Percentiles rank a stretch among this genome's conserved stretches.
Evolutionary conservation across 2,329 filamentous ascomycete genomes (phyloP).

Genomic region (Dactylellina leptospora): DNA sequence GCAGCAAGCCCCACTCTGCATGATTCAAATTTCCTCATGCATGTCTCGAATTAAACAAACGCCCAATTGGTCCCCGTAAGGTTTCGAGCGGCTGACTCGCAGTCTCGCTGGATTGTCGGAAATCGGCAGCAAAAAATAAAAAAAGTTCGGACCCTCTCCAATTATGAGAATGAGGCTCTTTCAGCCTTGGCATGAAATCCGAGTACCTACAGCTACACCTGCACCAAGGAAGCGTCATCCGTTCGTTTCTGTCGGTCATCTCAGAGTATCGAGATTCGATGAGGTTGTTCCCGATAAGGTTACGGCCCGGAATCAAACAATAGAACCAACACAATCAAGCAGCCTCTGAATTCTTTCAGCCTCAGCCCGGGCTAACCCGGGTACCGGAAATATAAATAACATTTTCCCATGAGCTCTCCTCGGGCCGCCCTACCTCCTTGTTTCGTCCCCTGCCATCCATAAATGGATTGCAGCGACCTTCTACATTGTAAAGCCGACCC

Average conservation of each 20-base stretch:
- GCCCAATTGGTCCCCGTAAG: constrained; percentile 25
- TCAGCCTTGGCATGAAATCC: constrained; percentile 12
- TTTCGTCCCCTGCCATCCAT: too few species aligned
- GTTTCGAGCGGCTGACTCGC: constrained; percentile 43
- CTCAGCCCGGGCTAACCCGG: neutral
- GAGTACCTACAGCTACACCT: too few species aligned
- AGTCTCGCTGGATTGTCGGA: constrained; percentile 6
- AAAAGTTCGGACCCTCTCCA: too few species aligned
- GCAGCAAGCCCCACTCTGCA: constrained; percentile 34
- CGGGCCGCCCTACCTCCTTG: too few species aligned
- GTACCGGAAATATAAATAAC: neutral
- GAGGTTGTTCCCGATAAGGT: neutral
- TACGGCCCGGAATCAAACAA: neutral
- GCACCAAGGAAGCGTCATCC: too few species aligned
- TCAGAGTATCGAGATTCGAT: too few species aligned
- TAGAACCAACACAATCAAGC: neutral
- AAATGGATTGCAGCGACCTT: constrained; percentile 2
- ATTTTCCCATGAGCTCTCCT: neutral
- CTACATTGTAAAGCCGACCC: neutral
- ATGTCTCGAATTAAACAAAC: constrained; percentile 48
- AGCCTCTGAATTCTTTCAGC: neutral
- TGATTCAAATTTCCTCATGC: constrained; percentile 41
- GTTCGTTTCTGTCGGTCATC: too few species aligned
- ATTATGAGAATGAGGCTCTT: constrained; percentile 40
- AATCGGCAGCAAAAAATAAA: too few species aligned